These are phyloP conservation scores for Fusarium annulatum DNA, from an alignment of 2,329 filamentous ascomycete genomes.

Conservation along the genomic window DNA sequence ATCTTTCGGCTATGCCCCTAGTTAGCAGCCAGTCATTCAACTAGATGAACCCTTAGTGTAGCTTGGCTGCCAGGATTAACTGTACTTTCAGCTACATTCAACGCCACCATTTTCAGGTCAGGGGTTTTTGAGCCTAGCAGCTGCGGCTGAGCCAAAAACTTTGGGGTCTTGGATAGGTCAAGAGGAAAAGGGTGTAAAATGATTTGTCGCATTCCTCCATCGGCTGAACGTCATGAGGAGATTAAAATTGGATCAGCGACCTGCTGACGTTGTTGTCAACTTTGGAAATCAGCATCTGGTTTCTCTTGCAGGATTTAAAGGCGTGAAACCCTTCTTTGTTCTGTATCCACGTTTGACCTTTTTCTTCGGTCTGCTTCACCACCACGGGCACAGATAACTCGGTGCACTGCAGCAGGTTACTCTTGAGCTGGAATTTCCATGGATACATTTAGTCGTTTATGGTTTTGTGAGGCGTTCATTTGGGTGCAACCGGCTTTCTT, in stretches of 20 bases:
- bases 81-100: not conserved
- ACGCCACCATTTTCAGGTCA: not conserved
- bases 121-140: not conserved
- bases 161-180: not conserved
- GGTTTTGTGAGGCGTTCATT: not conserved
- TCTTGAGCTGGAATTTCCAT: accelerated
- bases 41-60: not conserved
- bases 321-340: too few species aligned
- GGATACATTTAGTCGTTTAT: not conserved
- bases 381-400: accelerated
- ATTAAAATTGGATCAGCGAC: not conserved
- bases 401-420: not conserved
- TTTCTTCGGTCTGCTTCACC: too few species aligned
- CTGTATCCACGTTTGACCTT: too few species aligned
- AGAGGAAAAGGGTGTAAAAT: not conserved
- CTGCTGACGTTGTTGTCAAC: not conserved
- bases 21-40: not conserved
- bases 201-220: not conserved
- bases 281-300: accelerated
- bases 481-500: not conserved
- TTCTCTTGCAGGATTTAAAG: not conserved
- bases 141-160: not conserved
- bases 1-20: not conserved
- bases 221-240: not conserved
- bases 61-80: not conserved